Percentiles rank a stretch among this genome's conserved stretches.
phyloP scores from a whole-genome alignment of 2,329 filamentous ascomycete species.

The Trichophyton schoenleinii region DNA sequence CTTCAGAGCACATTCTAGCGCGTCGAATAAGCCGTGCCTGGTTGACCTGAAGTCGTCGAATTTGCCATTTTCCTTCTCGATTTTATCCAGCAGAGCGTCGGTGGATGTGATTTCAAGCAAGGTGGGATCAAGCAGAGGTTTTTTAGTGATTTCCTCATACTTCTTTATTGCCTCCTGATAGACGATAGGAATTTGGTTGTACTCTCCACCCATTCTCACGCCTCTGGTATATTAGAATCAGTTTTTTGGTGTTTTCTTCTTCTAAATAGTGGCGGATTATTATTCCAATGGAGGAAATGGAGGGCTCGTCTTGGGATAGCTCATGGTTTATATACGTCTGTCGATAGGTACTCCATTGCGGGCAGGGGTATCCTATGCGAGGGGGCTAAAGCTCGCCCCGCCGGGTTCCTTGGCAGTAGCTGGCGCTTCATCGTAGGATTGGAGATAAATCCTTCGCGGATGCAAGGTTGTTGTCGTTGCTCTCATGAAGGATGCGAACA shows the following conservation, averaged over 20 bases:
- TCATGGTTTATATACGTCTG: not conserved
- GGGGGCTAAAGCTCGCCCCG: not conserved
- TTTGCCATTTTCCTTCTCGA: conserved; percentile 27
- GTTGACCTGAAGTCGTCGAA: conserved; percentile 30
- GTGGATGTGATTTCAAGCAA: conserved; percentile 20
- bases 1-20: conserved; percentile 15
- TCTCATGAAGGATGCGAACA: not conserved
- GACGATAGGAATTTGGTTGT: conserved; percentile 7
- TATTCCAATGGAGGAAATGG: not conserved
- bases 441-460: not conserved
- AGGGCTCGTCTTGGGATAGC: not conserved
- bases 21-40: conserved; percentile 25
- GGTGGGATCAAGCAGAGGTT: conserved; percentile 8
- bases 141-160: conserved; percentile 11
- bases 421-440: not conserved
- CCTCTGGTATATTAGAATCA: not conserved
- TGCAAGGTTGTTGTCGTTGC: not conserved
- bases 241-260: not conserved
- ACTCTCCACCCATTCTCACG: not conserved
- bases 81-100: conserved; percentile 21
- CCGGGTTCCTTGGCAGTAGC: not conserved
- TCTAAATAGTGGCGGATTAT: not conserved
- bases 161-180: conserved; percentile 8
- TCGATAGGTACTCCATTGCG: not conserved
- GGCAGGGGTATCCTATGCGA: not conserved